Conservation (phyloP, 257 asterid genomes). For the Rehmannia glutinosa region DNA sequence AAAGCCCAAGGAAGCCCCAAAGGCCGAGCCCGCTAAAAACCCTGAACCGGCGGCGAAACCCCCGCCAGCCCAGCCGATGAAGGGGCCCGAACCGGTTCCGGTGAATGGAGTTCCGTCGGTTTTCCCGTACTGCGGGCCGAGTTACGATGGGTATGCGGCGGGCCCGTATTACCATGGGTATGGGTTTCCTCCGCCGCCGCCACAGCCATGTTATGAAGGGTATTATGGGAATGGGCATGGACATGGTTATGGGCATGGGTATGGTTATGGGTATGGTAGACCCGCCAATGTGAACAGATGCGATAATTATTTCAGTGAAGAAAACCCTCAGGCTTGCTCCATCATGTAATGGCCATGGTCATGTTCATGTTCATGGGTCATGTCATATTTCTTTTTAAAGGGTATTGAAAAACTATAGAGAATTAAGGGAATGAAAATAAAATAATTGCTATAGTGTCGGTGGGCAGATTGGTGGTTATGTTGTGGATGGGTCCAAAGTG, state of each 20-base stretch:
- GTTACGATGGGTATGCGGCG: constrained; percentile 30
- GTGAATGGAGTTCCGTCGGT: constrained; percentile 34
- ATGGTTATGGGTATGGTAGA: constrained; percentile 18
- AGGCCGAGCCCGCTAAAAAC: constrained; percentile 21
- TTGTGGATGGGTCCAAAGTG: background rate
- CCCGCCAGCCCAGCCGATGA: constrained; percentile 15
- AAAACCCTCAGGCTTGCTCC: constrained; percentile 48
- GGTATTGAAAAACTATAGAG: background rate
- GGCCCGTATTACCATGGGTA: constrained; percentile 55
- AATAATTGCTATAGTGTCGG: constrained; percentile 21
- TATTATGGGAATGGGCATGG: constrained; percentile 23
- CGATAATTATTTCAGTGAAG: constrained; percentile 48
- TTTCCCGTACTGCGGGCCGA: constrained; percentile 35
- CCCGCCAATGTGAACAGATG: constrained; percentile 22
- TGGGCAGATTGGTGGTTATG: constrained; percentile 17
- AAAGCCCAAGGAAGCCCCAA: constrained; percentile 35
- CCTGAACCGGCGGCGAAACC: constrained; percentile 27
- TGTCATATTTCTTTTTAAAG: background rate
- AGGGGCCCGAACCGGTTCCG: constrained; percentile 29
- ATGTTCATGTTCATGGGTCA: background rate
- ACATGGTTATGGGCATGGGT: background rate
- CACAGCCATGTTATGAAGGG: constrained; percentile 35
- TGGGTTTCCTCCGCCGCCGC: constrained; percentile 35
- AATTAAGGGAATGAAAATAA: background rate
- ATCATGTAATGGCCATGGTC: constrained; percentile 34